phyloP scores from a whole-genome alignment of 2,329 filamentous ascomycete genomes.

The Neonectria coccinea region DNA sequence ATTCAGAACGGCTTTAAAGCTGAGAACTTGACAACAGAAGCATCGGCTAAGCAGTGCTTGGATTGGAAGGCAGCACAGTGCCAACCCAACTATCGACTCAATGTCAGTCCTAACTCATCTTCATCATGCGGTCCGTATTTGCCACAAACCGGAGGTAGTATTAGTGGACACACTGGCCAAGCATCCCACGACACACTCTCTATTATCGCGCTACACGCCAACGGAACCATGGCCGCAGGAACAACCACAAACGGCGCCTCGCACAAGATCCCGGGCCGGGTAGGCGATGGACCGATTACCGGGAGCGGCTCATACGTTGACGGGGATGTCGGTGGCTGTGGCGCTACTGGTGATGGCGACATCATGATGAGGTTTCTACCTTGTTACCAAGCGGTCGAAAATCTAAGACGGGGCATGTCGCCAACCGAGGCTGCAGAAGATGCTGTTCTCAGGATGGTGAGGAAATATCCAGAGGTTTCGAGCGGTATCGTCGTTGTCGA shows the following conservation, averaged over 20 bases:
- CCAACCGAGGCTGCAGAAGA: constrained; percentile 63
- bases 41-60: constrained; percentile 54
- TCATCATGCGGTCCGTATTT: constrained; percentile 61
- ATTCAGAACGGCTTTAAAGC: constrained; percentile 62
- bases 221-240: constrained; percentile 63
- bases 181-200: constrained; percentile 66
- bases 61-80: constrained; percentile 58
- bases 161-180: constrained; percentile 25
- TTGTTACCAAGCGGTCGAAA: constrained; percentile 69
- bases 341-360: constrained; percentile 68
- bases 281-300: constrained; percentile 66
- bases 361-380: constrained; percentile 69
- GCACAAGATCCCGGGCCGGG: constrained; percentile 66
- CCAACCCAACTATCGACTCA: constrained; percentile 64
- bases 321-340: constrained; percentile 64
- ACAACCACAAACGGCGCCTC: constrained; percentile 68
- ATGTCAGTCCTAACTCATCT: constrained; percentile 58
- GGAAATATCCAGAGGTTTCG: constrained; percentile 58
- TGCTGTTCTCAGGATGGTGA: constrained; percentile 61
- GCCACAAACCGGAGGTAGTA: constrained; percentile 40
- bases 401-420: constrained; percentile 60
- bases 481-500: constrained; percentile 65
- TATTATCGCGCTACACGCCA: constrained; percentile 58
- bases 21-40: constrained; percentile 57
- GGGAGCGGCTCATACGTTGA: constrained; percentile 69